A percentile compares a stretch with the other conserved stretches of the same genome.
Conservation (phyloP, 192 early-diverging fungal genomes). For the Endogone sp. region DNA sequence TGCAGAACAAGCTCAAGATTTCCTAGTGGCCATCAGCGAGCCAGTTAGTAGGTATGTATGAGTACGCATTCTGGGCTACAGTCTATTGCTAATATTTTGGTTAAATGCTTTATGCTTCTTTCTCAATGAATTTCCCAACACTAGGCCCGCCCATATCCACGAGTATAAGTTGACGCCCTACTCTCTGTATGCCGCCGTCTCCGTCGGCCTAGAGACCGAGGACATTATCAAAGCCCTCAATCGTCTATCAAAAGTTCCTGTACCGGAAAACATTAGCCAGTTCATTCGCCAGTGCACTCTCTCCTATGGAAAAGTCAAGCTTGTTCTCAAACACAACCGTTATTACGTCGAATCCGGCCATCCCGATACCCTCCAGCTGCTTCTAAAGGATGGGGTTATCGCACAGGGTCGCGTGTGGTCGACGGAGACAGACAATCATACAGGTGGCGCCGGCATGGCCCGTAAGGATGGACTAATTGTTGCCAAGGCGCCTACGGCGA, state of each 20-base stretch:
- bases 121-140: not conserved
- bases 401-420: slow-evolving; percentile 54
- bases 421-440: slow-evolving; percentile 32
- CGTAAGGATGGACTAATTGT: slow-evolving; percentile 48
- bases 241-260: slow-evolving; percentile 81
- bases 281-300: slow-evolving; percentile 80
- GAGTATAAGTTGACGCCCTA: slow-evolving; percentile 96
- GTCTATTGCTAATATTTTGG: not conserved
- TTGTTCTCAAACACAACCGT: slow-evolving; percentile 91
- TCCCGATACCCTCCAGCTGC: slow-evolving; percentile 70
- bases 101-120: too few relatives aligned
- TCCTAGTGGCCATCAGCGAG: slow-evolving; percentile 93
- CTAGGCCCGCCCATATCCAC: slow-evolving; percentile 69
- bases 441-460: slow-evolving; percentile 13
- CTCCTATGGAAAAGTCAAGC: slow-evolving; percentile 94
- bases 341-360: slow-evolving; percentile 93
- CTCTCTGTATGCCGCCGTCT: slow-evolving; percentile 97
- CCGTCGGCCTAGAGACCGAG: slow-evolving; percentile 88
- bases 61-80: not conserved
- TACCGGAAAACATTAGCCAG: slow-evolving; percentile 71
- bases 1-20: slow-evolving; percentile 93
- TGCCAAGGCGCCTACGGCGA: slow-evolving; percentile 57
- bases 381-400: slow-evolving; percentile 78
- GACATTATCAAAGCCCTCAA: slow-evolving; percentile 90
- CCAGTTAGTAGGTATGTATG: slow-evolving; percentile 74